Conservation (phyloP, 177 flowering plant genomes). For the Vitis hybrid region DNA sequence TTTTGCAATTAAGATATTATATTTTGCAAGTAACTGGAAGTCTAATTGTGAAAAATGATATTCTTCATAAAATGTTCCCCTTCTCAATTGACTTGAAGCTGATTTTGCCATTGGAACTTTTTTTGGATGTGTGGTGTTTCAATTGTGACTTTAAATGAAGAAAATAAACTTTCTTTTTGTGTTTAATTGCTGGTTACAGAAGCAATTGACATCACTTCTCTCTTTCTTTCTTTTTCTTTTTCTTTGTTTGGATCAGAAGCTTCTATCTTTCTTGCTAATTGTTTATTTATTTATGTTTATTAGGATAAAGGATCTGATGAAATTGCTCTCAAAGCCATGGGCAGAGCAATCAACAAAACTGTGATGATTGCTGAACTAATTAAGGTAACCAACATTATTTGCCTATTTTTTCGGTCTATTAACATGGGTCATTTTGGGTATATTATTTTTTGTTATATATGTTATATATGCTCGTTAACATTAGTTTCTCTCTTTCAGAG, state of each 20-base stretch:
- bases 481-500: slow-evolving; percentile 32
- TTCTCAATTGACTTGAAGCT: too few relatives aligned
- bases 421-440: not conserved
- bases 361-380: slow-evolving; percentile 67
- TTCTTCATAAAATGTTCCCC: too few relatives aligned
- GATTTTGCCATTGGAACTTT: too few relatives aligned
- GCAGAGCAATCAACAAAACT: slow-evolving; percentile 76
- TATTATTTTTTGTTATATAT: not conserved
- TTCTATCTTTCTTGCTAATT: too few relatives aligned
- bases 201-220: not conserved
- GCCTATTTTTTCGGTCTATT: not conserved
- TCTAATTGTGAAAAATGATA: too few relatives aligned
- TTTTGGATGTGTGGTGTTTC: too few relatives aligned
- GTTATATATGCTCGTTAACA: not conserved
- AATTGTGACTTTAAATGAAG: too few relatives aligned
- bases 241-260: not conserved
- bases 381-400: slow-evolving; percentile 35
- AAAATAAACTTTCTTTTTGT: too few relatives aligned
- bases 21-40: too few relatives aligned
- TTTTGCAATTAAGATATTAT: too few relatives aligned
- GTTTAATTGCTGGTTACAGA: too few relatives aligned
- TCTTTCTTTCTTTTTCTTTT: not conserved
- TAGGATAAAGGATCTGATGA: slow-evolving; percentile 67
- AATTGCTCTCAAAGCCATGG: slow-evolving; percentile 73
- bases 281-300: not conserved